phyloP scores from a whole-genome alignment of 2,329 filamentous ascomycete genomes.

The Trichophyton rubrum region DNA sequence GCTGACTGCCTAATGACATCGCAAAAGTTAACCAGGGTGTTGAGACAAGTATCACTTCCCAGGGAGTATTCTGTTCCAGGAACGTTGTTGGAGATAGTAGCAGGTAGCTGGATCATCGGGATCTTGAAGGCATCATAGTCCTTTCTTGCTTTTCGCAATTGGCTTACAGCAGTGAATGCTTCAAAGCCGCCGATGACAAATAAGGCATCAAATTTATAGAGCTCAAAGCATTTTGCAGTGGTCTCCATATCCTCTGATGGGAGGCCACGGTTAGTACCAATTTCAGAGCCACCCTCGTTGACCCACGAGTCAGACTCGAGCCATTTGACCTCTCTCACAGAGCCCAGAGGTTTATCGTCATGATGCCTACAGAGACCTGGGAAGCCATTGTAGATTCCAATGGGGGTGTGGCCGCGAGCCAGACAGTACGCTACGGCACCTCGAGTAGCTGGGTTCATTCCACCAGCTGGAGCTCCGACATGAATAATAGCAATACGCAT shows the following conservation, averaged over 20 bases:
- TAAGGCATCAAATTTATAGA: conserved; percentile 80
- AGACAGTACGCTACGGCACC: conserved; percentile 88
- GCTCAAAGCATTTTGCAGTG: conserved; percentile 69
- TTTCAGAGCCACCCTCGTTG: conserved; percentile 92
- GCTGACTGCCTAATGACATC: conserved; percentile 97
- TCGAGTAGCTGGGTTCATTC: conserved; percentile 94
- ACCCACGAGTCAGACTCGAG: conserved; percentile 92
- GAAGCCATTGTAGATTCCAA: conserved; percentile 95
- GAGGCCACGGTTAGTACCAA: conserved; percentile 90
- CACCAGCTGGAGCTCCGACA: conserved; percentile 88
- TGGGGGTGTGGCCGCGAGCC: conserved; percentile 76
- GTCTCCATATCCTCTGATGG: conserved; percentile 75
- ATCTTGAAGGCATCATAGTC: conserved; percentile 80
- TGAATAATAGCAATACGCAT: conserved; percentile 95
- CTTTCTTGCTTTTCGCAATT: conserved; percentile 68
- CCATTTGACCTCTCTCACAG: conserved; percentile 80
- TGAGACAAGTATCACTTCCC: conserved; percentile 90
- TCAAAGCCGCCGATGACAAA: conserved; percentile 94
- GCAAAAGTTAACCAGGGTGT: conserved; percentile 87
- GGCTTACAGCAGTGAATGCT: conserved; percentile 81
- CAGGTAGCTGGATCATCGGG: conserved; percentile 78
- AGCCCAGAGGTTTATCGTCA: conserved; percentile 63
- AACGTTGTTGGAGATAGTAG: conserved; percentile 98
- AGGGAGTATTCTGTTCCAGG: conserved; percentile 95
- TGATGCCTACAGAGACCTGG: conserved; percentile 87